Evolutionary conservation across 176 grass and related monocot species (phyloP).

Genomic region (Rhipidocladum racemiflorum): DNA sequence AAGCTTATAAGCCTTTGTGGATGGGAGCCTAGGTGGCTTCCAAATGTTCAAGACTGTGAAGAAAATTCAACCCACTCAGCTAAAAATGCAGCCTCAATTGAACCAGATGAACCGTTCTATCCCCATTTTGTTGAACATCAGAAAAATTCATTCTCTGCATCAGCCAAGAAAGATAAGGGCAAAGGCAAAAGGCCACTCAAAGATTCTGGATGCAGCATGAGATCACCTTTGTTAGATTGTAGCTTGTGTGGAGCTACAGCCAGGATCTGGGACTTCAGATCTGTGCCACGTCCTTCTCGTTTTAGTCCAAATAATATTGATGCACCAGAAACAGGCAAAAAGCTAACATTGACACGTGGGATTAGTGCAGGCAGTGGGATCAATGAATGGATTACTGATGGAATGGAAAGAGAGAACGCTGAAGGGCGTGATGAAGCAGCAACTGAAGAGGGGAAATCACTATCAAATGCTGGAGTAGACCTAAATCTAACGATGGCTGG

Average conservation of each 20-base stretch:
- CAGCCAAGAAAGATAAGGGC: conserved; percentile 71
- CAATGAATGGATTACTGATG: conserved; percentile 75
- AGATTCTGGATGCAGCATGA: conserved; percentile 76
- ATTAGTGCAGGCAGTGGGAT: conserved; percentile 87
- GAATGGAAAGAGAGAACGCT: conserved; percentile 57
- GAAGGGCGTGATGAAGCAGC: conserved; percentile 68
- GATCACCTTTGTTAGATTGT: conserved; percentile 91
- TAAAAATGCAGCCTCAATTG: conserved; percentile 58
- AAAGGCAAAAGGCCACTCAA: conserved; percentile 63
- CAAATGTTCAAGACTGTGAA: conserved; percentile 96
- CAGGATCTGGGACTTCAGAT: conserved; percentile 71
- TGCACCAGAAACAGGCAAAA: conserved; percentile 67
- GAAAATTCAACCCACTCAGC: conserved; percentile 87
- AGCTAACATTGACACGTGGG: conserved; percentile 53
- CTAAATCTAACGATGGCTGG: conserved; percentile 89
- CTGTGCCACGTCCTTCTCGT: conserved; percentile 54
- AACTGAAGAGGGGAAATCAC: conserved; percentile 64
- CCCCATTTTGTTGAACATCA: conserved; percentile 45
- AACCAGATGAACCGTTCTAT: conserved; percentile 39
- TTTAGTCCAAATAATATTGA: conserved; percentile 67
- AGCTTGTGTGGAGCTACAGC: conserved; percentile 86
- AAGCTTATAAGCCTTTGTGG: conserved; percentile 98
- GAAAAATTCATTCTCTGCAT: conserved; percentile 57
- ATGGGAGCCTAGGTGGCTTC: conserved; percentile 98
- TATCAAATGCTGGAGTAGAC: conserved; percentile 79